phyloP scores from a whole-genome alignment of 208 protist genomes.

The Leishmania martiniquensis region DNA sequence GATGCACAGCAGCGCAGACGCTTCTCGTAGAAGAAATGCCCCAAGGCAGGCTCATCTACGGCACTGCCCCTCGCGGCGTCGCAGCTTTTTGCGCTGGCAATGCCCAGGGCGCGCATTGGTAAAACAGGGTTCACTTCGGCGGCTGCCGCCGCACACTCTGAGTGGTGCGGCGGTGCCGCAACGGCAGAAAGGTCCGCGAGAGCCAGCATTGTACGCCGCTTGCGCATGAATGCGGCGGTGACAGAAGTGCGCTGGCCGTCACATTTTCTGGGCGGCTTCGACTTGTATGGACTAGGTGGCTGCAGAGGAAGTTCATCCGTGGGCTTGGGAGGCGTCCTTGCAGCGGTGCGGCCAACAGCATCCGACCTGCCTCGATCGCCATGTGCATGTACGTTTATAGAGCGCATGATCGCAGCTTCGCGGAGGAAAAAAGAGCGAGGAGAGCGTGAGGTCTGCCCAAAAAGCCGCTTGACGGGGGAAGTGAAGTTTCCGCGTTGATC shows the following conservation, averaged over 20 bases:
- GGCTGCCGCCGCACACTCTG: not conserved
- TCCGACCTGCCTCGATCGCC: not conserved
- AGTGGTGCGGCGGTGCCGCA: not conserved
- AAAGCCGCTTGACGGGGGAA: not conserved
- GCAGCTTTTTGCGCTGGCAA: not conserved
- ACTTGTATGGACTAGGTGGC: slow-evolving; percentile 73
- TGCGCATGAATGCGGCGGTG: slow-evolving; percentile 29
- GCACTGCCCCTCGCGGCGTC: too few species aligned
- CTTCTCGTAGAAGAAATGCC: slow-evolving; percentile 27
- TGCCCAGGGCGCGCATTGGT: not conserved
- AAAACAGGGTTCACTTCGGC: too few species aligned
- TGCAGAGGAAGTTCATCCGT: slow-evolving; percentile 35
- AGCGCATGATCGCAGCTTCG: not conserved
- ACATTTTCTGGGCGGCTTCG: slow-evolving; percentile 16
- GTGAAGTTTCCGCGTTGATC: not conserved
- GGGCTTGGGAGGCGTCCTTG: slow-evolving; percentile 18
- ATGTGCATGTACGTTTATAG: not conserved
- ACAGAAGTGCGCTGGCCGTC: slow-evolving; percentile 24
- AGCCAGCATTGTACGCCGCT: not conserved
- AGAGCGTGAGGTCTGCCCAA: not conserved
- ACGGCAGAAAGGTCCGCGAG: not conserved
- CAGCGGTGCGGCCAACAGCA: not conserved
- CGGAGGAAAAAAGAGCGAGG: not conserved
- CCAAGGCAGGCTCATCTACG: slow-evolving; percentile 22
- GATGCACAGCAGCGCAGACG: slow-evolving; percentile 27